Conservation (phyloP, 306 rosid species). For the Quercus cerris region DNA sequence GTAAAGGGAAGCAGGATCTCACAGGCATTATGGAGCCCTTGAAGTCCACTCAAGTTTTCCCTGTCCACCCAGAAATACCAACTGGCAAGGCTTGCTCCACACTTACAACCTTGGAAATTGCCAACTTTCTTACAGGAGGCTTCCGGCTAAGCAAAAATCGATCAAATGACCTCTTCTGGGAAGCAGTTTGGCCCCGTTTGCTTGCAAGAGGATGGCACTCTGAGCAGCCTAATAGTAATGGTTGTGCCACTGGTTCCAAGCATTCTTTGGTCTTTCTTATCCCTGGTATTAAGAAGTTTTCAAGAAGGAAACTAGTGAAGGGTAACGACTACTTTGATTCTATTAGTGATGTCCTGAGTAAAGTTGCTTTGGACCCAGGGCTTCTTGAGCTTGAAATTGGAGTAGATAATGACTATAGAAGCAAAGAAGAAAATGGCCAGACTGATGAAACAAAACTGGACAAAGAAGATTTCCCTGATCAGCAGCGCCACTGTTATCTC, state of each 20-base stretch:
- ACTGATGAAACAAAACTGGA: constrained; percentile 37
- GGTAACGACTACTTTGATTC: constrained; percentile 84
- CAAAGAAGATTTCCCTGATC: constrained; percentile 51
- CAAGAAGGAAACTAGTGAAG: constrained; percentile 67
- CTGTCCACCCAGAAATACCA: constrained; percentile 74
- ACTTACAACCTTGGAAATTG: constrained; percentile 64
- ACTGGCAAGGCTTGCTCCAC: constrained; percentile 74
- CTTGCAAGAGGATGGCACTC: constrained; percentile 98
- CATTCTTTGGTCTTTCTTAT: constrained; percentile 71
- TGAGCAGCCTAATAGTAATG: constrained; percentile 68
- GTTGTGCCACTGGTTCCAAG: constrained; percentile 47
- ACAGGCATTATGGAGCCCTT: constrained; percentile 56
- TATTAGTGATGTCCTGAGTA: constrained; percentile 62
- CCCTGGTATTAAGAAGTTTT: constrained; percentile 80
- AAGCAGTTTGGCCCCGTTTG: constrained; percentile 98
- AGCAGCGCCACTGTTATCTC: constrained; percentile 78
- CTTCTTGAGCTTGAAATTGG: constrained; percentile 65
- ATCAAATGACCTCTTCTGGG: constrained; percentile 91
- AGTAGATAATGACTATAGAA: constrained; percentile 28
- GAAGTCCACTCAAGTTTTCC: constrained; percentile 50
- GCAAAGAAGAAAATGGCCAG: constrained; percentile 57
- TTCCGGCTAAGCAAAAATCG: constrained; percentile 92
- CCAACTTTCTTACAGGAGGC: constrained; percentile 72
- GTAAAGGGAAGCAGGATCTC: constrained; percentile 85
- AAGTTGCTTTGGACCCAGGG: constrained; percentile 83